Conservation (phyloP, 31 red algal genomes). For the Endocladia muricata region DNA sequence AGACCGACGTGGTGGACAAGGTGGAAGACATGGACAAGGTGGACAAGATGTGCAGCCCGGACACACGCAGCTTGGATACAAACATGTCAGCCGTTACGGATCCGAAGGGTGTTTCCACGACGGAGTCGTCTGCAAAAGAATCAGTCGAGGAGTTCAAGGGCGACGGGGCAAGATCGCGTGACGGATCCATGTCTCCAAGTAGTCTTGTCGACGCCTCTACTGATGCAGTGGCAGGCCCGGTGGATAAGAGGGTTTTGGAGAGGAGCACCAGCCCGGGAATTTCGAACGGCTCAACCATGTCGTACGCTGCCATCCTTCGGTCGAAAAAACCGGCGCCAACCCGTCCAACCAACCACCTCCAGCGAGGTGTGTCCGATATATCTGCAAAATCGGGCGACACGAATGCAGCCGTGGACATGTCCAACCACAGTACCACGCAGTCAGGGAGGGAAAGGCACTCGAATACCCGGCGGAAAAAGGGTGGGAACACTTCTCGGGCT, state of each 20-base stretch:
- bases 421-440: neutral
- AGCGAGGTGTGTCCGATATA: neutral
- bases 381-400: neutral
- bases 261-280: neutral
- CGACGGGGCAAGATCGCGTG: neutral
- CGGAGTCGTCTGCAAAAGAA: neutral
- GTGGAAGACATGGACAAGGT: neutral
- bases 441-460: neutral
- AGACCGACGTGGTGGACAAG: neutral
- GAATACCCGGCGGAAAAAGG: neutral
- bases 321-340: conserved; percentile 36
- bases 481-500: neutral
- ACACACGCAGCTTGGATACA: neutral
- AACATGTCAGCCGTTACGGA: neutral
- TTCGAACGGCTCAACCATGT: conserved; percentile 21
- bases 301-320: conserved; percentile 65
- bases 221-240: neutral
- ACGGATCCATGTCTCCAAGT: neutral
- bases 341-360: neutral
- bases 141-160: neutral
- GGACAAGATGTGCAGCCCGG: neutral
- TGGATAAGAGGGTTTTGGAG: neutral
- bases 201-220: too few species aligned
- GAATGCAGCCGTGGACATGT: neutral
- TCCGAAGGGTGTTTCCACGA: neutral